Conservation (phyloP, 1,284 basidiomycete species). For the Cutaneotrichosporon dermatis region DNA sequence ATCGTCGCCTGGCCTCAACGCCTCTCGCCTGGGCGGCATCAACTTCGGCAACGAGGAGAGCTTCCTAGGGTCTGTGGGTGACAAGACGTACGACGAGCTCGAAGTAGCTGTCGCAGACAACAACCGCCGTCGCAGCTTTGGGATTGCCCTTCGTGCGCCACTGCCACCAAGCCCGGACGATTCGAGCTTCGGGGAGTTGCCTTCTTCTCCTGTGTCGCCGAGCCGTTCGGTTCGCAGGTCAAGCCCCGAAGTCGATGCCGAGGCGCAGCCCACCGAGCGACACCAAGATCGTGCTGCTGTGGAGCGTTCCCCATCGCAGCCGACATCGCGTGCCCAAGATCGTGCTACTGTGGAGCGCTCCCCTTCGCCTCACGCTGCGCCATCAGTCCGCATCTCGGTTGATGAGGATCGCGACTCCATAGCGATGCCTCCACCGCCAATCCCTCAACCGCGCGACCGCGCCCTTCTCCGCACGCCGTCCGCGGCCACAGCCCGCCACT, state of each 20-base stretch:
- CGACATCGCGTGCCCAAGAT: too few relatives aligned
- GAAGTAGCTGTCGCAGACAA: slow-evolving; percentile 16
- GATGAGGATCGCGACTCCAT: neutral
- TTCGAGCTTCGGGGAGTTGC: neutral
- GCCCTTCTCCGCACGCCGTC: neutral
- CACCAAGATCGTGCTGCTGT: too few relatives aligned
- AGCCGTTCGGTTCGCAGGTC: neutral
- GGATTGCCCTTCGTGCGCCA: slow-evolving; percentile 4
- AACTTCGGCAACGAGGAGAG: neutral
- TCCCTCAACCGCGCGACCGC: neutral
- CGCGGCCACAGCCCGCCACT: neutral
- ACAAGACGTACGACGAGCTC: slow-evolving; percentile 20
- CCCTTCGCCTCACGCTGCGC: neutral
- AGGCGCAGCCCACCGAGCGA: too few relatives aligned
- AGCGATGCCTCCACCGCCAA: neutral
- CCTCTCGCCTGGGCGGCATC: neutral
- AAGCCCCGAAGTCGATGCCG: too few relatives aligned
- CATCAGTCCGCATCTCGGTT: neutral
- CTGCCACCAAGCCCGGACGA: neutral
- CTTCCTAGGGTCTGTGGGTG: slow-evolving; percentile 10
- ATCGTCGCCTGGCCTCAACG: slow-evolving; percentile 1
- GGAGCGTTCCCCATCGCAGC: too few relatives aligned
- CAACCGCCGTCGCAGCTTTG: slow-evolving; percentile 12
- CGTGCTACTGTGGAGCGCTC: neutral
- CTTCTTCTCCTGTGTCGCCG: neutral